Conservation (phyloP, 2,329 filamentous ascomycete species). For the Colletotrichum somersetense region DNA sequence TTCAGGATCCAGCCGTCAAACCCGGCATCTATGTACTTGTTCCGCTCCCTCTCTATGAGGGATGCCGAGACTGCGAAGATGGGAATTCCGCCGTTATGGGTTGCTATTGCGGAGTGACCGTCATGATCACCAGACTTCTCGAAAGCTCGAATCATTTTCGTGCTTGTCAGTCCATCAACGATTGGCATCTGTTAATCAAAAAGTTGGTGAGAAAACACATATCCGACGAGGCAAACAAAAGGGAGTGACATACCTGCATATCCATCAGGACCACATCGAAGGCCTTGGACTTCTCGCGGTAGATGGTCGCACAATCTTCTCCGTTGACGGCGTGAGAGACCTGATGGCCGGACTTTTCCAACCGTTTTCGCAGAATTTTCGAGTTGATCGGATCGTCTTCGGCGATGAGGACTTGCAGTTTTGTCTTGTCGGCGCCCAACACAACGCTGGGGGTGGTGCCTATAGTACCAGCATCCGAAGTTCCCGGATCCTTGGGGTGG, state of each 20-base stretch:
- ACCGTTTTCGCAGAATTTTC: conserved; percentile 81
- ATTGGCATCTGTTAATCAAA: conserved; percentile 81
- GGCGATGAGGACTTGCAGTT: conserved; percentile 79
- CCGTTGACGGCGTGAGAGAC: conserved; percentile 84
- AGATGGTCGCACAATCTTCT: conserved; percentile 82
- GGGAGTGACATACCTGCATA: conserved; percentile 76
- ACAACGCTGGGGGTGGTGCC: conserved; percentile 30
- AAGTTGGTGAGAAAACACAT: not conserved
- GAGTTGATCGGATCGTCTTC: conserved; percentile 93
- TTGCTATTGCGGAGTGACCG: conserved; percentile 70
- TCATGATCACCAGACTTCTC: conserved; percentile 67
- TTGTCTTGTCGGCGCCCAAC: conserved; percentile 45
- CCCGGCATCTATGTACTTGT: conserved; percentile 79
- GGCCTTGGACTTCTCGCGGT: conserved; percentile 69
- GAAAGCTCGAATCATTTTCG: conserved; percentile 83
- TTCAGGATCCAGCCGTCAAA: conserved; percentile 95
- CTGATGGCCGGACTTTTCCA: conserved; percentile 81
- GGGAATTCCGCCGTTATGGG: conserved; percentile 75
- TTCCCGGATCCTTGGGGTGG: conserved; percentile 23
- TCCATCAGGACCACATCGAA: conserved; percentile 93
- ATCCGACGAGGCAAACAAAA: not conserved
- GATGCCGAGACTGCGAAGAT: conserved; percentile 92
- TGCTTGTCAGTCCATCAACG: conserved; percentile 84
- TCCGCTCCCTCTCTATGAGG: conserved; percentile 75
- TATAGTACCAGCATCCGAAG: conserved; percentile 14